Evolutionary conservation across 139 green algal species (phyloP), one percentile per base, ranked within the genome.

Genomic region (Coelastrella sp.): DNA sequence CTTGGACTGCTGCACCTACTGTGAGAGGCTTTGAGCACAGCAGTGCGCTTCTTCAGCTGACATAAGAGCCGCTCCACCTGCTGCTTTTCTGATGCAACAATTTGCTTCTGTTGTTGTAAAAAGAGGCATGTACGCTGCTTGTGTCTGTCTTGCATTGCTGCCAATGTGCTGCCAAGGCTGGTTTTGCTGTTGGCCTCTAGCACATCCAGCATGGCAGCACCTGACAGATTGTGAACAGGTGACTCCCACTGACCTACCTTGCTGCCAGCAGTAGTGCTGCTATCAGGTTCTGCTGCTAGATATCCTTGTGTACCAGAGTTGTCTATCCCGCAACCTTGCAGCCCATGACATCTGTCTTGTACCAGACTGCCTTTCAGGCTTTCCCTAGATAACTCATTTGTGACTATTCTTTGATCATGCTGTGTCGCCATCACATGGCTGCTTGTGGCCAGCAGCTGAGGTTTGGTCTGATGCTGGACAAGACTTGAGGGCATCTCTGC

Each of bases 21-120:
- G n/a, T n/a, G n/a, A n/a, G n/a, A n/a, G n/a, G n/a, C n/a, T n/a
- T n/a, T n/a, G n/a, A 38, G 32, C 8, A 30, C 30, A 48, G 30
- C 66, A 27, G 66, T n/a, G 8, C 27, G 68, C 68, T 77, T 37
- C 37, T 57, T 77, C 4, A 34, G 38, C 68, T 77, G 68, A 37
- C 30, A 21, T n/a, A 59, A 59, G 21, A 38, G n/a, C 3, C 21
- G 17, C 6, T 64, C 19, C 17, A 27, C 53, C 30, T 32, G 17
- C 19, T 64, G 53, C 53, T 3, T n/a, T 13, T 13, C 15, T 9
- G 45, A 9, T 57, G 45, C 45, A 64, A 27, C 30, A 21, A 5
- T 21, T 9, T 64, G 4, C 53, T 32, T 19, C 30, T 64, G 53
- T 21, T 64, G 53, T 21, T 64, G 17, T 21, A 64, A 27, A 2